A percentile compares a stretch with the other conserved stretches of the same genome.
Evolutionary conservation across 495 filamentous ascomycete species (phyloP).

Genomic region (Xylaria longipes): DNA sequence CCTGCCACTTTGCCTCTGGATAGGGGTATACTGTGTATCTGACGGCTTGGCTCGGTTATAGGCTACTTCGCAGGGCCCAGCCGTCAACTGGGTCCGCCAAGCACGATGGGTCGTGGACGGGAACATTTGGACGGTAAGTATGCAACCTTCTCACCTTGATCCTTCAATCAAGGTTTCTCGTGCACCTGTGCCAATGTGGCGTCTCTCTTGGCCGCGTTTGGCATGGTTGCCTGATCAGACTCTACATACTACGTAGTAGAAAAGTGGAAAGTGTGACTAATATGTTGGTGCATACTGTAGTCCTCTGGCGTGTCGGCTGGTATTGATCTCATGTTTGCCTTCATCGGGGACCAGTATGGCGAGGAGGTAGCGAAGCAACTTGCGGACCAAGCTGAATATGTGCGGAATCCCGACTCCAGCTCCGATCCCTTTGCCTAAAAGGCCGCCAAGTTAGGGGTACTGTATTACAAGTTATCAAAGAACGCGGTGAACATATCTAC

Average conservation of each 20-base stretch:
- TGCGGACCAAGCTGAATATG: slow-evolving; percentile 44
- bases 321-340: slow-evolving; percentile 68
- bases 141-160: neutral
- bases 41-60: neutral
- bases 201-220: neutral
- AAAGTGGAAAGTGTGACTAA: neutral
- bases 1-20: neutral
- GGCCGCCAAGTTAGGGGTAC: neutral
- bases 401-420: slow-evolving; percentile 39
- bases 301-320: slow-evolving; percentile 65
- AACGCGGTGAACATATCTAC: slow-evolving; percentile 1
- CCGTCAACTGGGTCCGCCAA: slow-evolving; percentile 63
- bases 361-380: slow-evolving; percentile 35
- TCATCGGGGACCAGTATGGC: slow-evolving; percentile 54
- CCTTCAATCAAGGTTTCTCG: neutral
- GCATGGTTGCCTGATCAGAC: neutral
- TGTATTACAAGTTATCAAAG: neutral
- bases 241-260: neutral
- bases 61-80: slow-evolving; percentile 46
- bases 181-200: neutral
- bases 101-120: slow-evolving; percentile 73
- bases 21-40: neutral
- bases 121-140: slow-evolving; percentile 65
- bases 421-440: slow-evolving; percentile 46
- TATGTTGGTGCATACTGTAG: slow-evolving; percentile 8